Evolutionary conservation across 1,284 basidiomycete genomes (phyloP).

Genomic region (Trametes polyzona): DNA sequence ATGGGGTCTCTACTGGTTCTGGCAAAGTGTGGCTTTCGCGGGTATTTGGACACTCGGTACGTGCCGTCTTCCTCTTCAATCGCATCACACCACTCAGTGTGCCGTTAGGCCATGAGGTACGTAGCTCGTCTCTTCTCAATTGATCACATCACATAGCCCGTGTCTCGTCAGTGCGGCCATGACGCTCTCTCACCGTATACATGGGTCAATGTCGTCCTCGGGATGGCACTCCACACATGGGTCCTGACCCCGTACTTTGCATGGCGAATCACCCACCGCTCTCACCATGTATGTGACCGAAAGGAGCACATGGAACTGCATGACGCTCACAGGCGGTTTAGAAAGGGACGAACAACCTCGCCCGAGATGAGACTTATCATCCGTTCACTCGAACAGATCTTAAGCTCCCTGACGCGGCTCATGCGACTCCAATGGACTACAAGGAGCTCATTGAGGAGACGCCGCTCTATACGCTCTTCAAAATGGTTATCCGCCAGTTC

Average conservation of each 20-base stretch:
- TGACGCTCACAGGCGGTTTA: background rate
- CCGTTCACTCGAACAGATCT: constrained; percentile 37
- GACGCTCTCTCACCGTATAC: constrained; percentile 31
- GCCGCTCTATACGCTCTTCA: constrained; percentile 58
- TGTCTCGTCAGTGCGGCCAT: constrained; percentile 35
- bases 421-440: constrained; percentile 38
- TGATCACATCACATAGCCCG: background rate
- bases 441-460: constrained; percentile 50
- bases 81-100: background rate
- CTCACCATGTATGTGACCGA: constrained; percentile 36
- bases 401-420: constrained; percentile 34
- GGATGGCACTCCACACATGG: constrained; percentile 41
- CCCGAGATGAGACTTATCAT: constrained; percentile 41
- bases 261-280: constrained; percentile 54
- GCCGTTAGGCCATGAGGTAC: constrained; percentile 34
- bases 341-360: constrained; percentile 39
- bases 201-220: constrained; percentile 34
- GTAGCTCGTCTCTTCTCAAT: too few species aligned
- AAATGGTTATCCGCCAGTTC: constrained; percentile 55
- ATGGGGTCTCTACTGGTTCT: constrained; percentile 37
- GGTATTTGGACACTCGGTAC: constrained; percentile 36
- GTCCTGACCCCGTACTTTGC: constrained; percentile 55
- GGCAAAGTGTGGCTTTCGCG: constrained; percentile 33
- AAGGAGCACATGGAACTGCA: background rate
- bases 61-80: background rate